These are phyloP conservation scores for Chalaropsis ovoidea DNA, from an alignment of 2,329 filamentous ascomycete genomes.

Conservation along the genomic window DNA sequence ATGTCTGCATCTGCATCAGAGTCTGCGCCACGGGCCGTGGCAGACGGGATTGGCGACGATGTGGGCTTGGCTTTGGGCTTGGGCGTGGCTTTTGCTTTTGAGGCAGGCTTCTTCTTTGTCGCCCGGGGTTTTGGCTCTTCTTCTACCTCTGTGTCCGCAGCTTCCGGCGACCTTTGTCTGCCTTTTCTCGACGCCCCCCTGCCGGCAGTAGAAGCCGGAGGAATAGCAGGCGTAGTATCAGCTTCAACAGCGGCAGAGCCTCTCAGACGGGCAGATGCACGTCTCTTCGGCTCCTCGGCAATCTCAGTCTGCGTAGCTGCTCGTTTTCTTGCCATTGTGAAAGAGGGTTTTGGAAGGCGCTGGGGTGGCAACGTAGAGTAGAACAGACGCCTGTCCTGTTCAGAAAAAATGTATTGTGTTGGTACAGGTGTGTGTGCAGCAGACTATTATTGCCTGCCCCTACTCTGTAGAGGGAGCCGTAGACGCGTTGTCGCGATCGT, in stretches of 20 bases:
- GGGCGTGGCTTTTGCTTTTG: background rate
- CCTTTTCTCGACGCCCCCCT: background rate
- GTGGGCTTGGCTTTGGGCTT: constrained; percentile 17
- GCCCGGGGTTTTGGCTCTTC: background rate
- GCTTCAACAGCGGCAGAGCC: background rate
- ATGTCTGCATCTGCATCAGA: constrained; percentile 23
- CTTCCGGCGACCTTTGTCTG: background rate
- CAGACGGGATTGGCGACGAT: background rate
- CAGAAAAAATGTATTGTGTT: background rate
- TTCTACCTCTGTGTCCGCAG: background rate
- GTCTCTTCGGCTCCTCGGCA: constrained; percentile 19
- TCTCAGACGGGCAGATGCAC: constrained; percentile 20
- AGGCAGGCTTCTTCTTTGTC: background rate
- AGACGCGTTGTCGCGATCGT: constrained; percentile 8
- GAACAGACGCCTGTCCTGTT: background rate
- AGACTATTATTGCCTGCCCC: too few relatives aligned
- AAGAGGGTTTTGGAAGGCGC: background rate
- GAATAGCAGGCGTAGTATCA: background rate
- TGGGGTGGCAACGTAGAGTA: background rate
- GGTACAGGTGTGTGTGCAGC: background rate
- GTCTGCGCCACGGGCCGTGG: background rate
- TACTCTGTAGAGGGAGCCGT: background rate
- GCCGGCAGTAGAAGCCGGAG: background rate
- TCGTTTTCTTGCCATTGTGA: constrained; percentile 21
- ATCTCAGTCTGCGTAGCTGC: constrained; percentile 12